phyloP scores from a whole-genome alignment of 257 asterid genomes.

The Ophiorrhiza pumila region DNA sequence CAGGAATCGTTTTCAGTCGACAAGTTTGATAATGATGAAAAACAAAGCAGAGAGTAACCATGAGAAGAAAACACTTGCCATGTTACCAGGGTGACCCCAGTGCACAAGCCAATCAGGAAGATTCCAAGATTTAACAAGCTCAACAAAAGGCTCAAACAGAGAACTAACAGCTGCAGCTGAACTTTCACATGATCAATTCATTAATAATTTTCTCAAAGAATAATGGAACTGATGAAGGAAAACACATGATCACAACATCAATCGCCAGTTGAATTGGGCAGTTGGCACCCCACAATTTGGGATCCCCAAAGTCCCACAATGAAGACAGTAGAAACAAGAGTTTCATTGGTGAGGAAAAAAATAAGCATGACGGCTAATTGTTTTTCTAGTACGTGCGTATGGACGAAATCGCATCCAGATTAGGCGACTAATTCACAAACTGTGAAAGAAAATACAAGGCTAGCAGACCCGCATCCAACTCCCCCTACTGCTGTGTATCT shows the following conservation, averaged over 20 bases:
- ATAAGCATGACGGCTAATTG: too few relatives aligned
- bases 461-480: neutral
- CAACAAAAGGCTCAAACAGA: constrained; percentile 60
- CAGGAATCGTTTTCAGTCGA: neutral
- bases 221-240: neutral
- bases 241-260: neutral
- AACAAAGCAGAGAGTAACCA: neutral
- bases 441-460: neutral
- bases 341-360: too few relatives aligned
- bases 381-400: too few relatives aligned
- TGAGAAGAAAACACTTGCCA: constrained; percentile 37
- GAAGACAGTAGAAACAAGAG: too few relatives aligned
- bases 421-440: too few relatives aligned
- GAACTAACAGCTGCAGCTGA: constrained; percentile 70
- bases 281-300: too few relatives aligned
- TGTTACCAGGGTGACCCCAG: constrained; percentile 98
- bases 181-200: constrained; percentile 19
- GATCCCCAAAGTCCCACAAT: too few relatives aligned
- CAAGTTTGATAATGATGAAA: neutral
- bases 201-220: neutral
- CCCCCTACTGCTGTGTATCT: neutral
- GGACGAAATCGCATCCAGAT: neutral
- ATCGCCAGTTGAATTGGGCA: neutral
- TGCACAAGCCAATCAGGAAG: constrained; percentile 91
- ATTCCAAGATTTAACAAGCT: constrained; percentile 64